Evolutionary conservation across 2,329 filamentous ascomycete species (phyloP), one percentile per base, ranked within the genome.

Genomic region (Biscogniauxia sp.): DNA sequence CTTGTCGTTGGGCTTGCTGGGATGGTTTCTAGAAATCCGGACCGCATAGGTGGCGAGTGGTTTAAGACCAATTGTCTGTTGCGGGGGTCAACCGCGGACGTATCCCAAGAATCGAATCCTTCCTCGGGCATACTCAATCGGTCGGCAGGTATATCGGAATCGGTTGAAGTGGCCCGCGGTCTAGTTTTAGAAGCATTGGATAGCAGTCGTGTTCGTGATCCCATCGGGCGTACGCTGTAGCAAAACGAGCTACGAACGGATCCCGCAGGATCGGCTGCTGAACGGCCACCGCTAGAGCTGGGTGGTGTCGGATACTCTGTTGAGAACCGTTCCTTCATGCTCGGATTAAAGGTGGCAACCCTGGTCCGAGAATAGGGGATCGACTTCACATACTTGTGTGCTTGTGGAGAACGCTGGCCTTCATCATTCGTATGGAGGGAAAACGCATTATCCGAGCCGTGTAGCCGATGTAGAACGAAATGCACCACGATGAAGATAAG

Each of bases 31-130:
- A 93, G 79, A 56, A 83, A 82, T 28, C 81, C 81, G 37, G 77
- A 72, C 57, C 78, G 77, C 13, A 79, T 70, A 52, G 78, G 78
- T 15, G 78, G 77, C 23, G 80, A 78, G 11, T 79, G 75, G 56
- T 82, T 83, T 56, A 85, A 70, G 1, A 87, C 82, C 2, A 82
- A 80, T 66, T 88, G 84, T 26, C 85, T 82, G 66, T 82, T 84
- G 64, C 88, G 84, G 2, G 83, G 76, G 66, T 89, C 88, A 1
- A 91, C 86, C 0, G 81, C 79, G 0, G 88, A 90, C 0, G 88
- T 91, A 69, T 92, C 89, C 90, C 90, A 92, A 2, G 83, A 87
- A 68, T 92, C 89, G 68, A 92, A 92, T 1, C 85, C 84, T 62
- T 90, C 87, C n/a, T 84, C 82, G 15, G 72, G 68, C 41, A 75